Base-by-base conservation (phyloP, 2,329 filamentous ascomycete genomes). In the Stagonosporopsis rhizophila region DNA sequence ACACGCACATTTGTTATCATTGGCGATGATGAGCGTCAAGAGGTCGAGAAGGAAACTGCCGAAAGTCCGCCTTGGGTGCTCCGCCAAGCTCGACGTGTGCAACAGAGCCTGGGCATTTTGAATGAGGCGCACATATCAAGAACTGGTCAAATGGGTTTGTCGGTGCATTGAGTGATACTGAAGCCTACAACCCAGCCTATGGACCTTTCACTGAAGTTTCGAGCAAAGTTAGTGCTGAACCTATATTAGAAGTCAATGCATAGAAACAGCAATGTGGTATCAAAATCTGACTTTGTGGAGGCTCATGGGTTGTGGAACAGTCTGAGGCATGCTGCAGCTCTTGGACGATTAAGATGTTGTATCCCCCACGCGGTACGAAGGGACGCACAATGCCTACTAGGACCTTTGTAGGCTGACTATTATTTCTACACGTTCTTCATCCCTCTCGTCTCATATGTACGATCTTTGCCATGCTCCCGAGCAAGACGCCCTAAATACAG, bases 21-120 rank as follows among this genome's bases (percentile, higher is more conserved):
- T 32, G 15, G 44, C 11, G 23, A 20, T 5, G 3, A 14, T 15
- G 35, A 12, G 15, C 17, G 28, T 40, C 23, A n/a, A 28, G 25
- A 22, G 11, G 15, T 1, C 4, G 8, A 27, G 35, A 41, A 34
- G 17, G 20, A 15, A n/a, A 5, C 2, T 14, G 17, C 22, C 19
- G 15, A 11, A 25, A 19, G 14, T 46, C 41, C n/a, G 41, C 35
- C 41, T 51, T 22, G 41, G 53, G 37, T 46, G 15, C 6, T 15
- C 37, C 15, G 47, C 47, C 42, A 51, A 52, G 47, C 37, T 32
- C 38, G 20, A 56, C 52, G 46, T 41, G 35, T 49, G 52, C 41
- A 23, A 4, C 25, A 11, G 15, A 7, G 25, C 15, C 9, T 37
- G 34, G 34, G 8, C 30, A 32, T 32, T 32, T 4, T n/a, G 15